Base-by-base conservation (phyloP, 75 land plant genomes). In the Picea sitchensis region DNA sequence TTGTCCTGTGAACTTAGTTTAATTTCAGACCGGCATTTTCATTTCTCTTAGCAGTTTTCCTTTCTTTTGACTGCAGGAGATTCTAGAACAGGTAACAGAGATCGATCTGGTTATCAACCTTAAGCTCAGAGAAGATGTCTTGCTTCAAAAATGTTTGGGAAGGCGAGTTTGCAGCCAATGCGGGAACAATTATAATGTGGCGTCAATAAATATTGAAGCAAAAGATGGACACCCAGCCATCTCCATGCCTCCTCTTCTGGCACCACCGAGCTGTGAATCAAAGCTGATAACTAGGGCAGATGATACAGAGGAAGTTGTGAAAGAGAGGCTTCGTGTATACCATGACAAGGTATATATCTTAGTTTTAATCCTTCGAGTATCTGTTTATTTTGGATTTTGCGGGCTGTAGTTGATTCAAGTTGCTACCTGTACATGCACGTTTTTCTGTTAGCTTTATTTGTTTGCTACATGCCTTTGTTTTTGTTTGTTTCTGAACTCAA, bases 261-360 rank as follows among this genome's bases (percentile, higher is more conserved):
- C 98, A 58, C 98, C 99, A 57, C 87, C 96, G 3, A 68, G 81
- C 0, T 97, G 99, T 85, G 87, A 85, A 21, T 68, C 94, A 41
- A 93, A 95, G 76, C 85, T 97, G 54, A 90, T 92, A 32, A 88
- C 88, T 20, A 83, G 99, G 41, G 65, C 92, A 54, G 99, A 97
- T 87, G 99, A 97, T 79, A 97, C 88, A 21, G 96, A 93, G 76
- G 95, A 88, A 76, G 91, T 95, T 68, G 95, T 97, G n/a, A 91
- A 87, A 76, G 87, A 88, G 69, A 77, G 99, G 36, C 82, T 97
- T 14, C 90, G 87, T 34, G 73, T 97, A 14, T 97, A 95, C 76
- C 76, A 86, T 65, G 96, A 91, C 23, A 90, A 79, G 98, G 99
- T 96, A 89, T 60, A 60, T 5, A 17, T 14, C 80, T 23, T 59